A percentile compares a stretch with the other conserved stretches of the same genome.
phyloP scores from a whole-genome alignment of 257 asterid genomes.

The Primulina tabacum region DNA sequence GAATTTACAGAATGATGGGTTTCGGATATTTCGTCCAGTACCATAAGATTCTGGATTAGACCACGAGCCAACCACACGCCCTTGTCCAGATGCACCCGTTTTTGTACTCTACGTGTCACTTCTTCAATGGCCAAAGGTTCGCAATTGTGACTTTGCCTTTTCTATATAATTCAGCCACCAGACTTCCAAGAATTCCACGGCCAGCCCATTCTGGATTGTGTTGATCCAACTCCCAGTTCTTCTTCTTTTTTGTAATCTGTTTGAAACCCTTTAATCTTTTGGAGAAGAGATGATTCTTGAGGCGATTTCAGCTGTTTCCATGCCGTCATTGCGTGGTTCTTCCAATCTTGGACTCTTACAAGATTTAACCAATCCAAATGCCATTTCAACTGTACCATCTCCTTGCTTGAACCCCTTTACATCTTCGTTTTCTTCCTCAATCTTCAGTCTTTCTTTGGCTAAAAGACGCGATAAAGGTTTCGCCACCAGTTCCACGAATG shows the following conservation, averaged over 20 bases:
- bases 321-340: constrained; percentile 25
- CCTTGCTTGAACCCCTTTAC: constrained; percentile 5
- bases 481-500: constrained; percentile 32
- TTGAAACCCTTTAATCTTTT: background rate
- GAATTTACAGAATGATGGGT: constrained; percentile 5
- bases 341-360: constrained; percentile 27
- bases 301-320: constrained; percentile 47
- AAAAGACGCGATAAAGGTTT: constrained; percentile 35
- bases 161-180: constrained; percentile 16
- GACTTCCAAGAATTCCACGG: background rate
- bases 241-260: constrained; percentile 1
- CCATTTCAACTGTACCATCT: constrained; percentile 18
- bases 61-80: constrained; percentile 70
- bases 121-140: background rate
- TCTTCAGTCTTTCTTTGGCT: constrained; percentile 27
- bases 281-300: constrained; percentile 33
- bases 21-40: constrained; percentile 27
- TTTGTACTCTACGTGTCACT: constrained; percentile 28
- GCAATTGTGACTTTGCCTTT: background rate
- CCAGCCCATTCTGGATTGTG: background rate
- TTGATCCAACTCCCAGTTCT: background rate
- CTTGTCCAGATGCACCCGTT: constrained; percentile 12
- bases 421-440: constrained; percentile 15
- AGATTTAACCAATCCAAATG: constrained; percentile 17
- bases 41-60: constrained; percentile 38